These are phyloP conservation scores for Mucor velutinosus DNA, from an alignment of 371 early-diverging fungal genomes.

Conservation along the genomic window DNA sequence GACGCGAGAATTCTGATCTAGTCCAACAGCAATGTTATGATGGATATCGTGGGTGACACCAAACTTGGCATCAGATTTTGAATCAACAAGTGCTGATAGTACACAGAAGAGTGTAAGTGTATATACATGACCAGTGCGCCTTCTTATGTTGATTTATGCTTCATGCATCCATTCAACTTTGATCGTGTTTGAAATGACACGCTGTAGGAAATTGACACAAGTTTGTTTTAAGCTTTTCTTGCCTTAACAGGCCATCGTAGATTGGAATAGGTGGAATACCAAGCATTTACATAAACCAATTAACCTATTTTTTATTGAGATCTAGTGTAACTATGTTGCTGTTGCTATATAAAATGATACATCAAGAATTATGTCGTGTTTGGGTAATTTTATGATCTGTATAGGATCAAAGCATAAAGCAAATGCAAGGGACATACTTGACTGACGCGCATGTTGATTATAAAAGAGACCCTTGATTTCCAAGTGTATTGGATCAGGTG, in stretches of 20 bases:
- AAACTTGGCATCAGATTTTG: neutral
- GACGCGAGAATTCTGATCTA: neutral
- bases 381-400: neutral
- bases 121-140: neutral
- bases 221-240: slow-evolving; percentile 6
- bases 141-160: neutral
- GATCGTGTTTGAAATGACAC: neutral
- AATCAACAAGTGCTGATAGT: neutral
- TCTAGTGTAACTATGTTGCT: neutral
- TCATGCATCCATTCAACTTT: neutral
- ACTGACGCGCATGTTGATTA: neutral
- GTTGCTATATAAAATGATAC: neutral
- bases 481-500: neutral
- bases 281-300: slow-evolving; percentile 1
- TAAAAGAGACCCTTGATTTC: neutral
- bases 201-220: neutral
- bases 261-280: neutral
- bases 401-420: neutral
- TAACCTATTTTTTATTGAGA: neutral
- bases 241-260: neutral
- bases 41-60: neutral
- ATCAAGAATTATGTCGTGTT: neutral
- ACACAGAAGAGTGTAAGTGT: neutral
- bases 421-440: neutral
- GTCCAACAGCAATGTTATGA: slow-evolving; percentile 1